Percentiles rank a stretch among this genome's conserved stretches.
These are phyloP conservation scores for Kwoniella shivajii DNA, from an alignment of 1,284 basidiomycete genomes.

Conservation along the genomic window DNA sequence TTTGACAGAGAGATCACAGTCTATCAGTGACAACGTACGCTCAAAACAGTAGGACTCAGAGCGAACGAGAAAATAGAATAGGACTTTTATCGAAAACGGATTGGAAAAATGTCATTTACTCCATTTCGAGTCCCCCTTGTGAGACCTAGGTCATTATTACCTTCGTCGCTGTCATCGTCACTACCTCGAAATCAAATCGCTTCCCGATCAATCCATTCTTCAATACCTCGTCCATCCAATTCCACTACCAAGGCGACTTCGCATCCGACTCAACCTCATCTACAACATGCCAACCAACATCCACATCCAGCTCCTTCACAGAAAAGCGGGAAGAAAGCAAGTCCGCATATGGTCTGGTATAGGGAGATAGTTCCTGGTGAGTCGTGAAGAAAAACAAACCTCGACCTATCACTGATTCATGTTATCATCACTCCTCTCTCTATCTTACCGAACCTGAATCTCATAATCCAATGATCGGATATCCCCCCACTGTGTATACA, in stretches of 20 bases:
- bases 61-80: too few species aligned
- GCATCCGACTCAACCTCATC: conserved; percentile 1
- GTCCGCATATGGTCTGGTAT: conserved; percentile 23
- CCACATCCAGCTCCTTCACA: neutral
- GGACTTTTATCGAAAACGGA: too few species aligned
- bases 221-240: neutral
- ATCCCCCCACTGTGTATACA: too few species aligned
- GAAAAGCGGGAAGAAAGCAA: conserved; percentile 13
- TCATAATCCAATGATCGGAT: too few species aligned
- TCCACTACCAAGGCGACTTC: neutral
- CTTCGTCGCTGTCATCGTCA: neutral
- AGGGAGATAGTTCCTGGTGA: conserved; percentile 29
- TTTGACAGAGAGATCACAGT: too few species aligned
- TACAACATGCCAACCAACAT: neutral
- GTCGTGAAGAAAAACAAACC: too few species aligned
- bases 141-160: neutral
- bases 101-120: neutral
- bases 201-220: conserved; percentile 8
- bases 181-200: neutral
- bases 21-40: too few species aligned
- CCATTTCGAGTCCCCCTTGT: neutral
- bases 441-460: too few species aligned
- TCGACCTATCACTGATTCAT: too few species aligned
- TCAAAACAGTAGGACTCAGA: too few species aligned
- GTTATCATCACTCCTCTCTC: too few species aligned